These are phyloP conservation scores for Polychaeton citri DNA, from an alignment of 2,329 filamentous ascomycete genomes.

Conservation along the genomic window DNA sequence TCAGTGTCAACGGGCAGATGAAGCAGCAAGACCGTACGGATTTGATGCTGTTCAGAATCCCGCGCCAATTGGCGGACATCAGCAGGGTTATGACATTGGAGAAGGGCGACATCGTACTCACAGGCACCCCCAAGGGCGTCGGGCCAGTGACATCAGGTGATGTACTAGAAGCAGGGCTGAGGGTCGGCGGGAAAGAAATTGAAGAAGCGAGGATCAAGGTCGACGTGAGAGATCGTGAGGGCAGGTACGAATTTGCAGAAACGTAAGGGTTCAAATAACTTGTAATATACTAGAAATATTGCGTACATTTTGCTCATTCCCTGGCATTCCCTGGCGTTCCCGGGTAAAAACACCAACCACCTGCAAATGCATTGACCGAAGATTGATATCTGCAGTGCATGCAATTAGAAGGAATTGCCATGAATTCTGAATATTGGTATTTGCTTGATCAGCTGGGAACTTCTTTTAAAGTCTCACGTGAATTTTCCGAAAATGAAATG, in stretches of 20 bases:
- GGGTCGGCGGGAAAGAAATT: conserved; percentile 67
- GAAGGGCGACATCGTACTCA: conserved; percentile 82
- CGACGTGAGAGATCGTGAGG: conserved; percentile 62
- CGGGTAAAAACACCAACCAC: too few relatives aligned
- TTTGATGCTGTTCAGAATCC: conserved; percentile 87
- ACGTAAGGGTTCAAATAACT: too few relatives aligned
- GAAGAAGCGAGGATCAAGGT: conserved; percentile 79
- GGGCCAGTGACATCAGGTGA: conserved; percentile 76
- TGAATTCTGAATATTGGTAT: too few relatives aligned
- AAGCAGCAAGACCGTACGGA: conserved; percentile 81
- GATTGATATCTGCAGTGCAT: too few relatives aligned
- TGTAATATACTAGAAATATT: too few relatives aligned
- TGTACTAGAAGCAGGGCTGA: conserved; percentile 71
- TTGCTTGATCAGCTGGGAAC: too few relatives aligned
- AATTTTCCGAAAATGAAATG: too few relatives aligned
- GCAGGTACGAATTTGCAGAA: conserved; percentile 58
- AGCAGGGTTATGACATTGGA: conserved; percentile 89
- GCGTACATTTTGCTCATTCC: too few relatives aligned
- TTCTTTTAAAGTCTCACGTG: too few relatives aligned
- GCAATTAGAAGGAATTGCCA: too few relatives aligned
- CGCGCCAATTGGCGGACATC: conserved; percentile 77
- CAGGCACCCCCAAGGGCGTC: conserved; percentile 95
- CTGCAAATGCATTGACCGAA: too few relatives aligned
- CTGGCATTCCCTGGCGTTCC: too few relatives aligned
- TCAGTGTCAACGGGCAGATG: conserved; percentile 67